These are phyloP conservation scores for Starmerella apis DNA, from an alignment of 805 yeast species.

Conservation along the genomic window DNA sequence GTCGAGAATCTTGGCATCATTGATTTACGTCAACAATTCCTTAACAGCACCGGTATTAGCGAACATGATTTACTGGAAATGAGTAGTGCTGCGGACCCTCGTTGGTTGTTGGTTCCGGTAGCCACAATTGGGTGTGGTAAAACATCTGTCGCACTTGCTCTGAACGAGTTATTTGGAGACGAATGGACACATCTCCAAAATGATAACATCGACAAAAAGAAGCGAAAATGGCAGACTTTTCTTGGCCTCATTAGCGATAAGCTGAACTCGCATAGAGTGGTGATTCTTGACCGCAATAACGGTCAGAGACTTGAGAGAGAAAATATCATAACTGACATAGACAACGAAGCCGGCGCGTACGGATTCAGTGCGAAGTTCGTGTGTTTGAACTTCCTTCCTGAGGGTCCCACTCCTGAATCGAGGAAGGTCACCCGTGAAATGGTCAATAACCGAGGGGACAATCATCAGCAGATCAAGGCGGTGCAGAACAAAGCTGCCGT, in stretches of 20 bases:
- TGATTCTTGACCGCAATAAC: conserved; percentile 75
- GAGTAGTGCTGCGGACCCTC: conserved; percentile 29
- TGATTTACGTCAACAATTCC: conserved; percentile 54
- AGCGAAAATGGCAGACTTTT: conserved; percentile 29
- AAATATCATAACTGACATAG: conserved; percentile 48
- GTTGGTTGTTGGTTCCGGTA: conserved; percentile 64
- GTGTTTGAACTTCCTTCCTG: conserved; percentile 56
- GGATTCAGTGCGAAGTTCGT: conserved; percentile 46
- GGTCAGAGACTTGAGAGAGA: conserved; percentile 59
- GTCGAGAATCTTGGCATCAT: conserved; percentile 59
- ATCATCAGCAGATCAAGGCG: conserved; percentile 69
- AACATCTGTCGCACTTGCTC: conserved; percentile 63
- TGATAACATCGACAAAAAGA: conserved; percentile 45
- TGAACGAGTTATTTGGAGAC: conserved; percentile 42
- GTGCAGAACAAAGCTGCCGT: conserved; percentile 42
- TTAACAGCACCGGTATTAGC: conserved; percentile 42
- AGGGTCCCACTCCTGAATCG: conserved; percentile 32
- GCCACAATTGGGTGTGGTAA: conserved; percentile 95
- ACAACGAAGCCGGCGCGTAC: conserved; percentile 37
- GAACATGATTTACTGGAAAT: conserved; percentile 51
- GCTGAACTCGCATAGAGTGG: conserved; percentile 38
- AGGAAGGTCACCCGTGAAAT: conserved; percentile 49
- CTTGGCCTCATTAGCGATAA: conserved; percentile 24
- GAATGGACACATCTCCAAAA: conserved; percentile 69
- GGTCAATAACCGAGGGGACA: conserved; percentile 64